Evolutionary conservation across 1,284 basidiomycete genomes (phyloP).

Genomic region (Microbotryomycetes sp.): DNA sequence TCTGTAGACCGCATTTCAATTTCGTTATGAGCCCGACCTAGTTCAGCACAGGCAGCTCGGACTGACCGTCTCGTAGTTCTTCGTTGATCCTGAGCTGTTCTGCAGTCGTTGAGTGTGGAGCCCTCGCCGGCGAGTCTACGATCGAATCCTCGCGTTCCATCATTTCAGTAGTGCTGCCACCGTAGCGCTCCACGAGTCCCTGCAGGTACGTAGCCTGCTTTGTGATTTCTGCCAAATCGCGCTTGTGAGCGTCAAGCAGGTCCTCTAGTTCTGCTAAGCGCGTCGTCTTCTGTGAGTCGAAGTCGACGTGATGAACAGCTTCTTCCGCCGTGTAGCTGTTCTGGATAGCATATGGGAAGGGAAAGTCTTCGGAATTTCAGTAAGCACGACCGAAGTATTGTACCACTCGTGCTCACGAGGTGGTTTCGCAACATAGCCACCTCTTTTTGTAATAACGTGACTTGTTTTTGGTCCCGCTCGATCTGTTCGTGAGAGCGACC

Average conservation of each 20-base stretch:
- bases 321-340: conserved; percentile 37
- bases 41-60: not conserved
- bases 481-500: conserved; percentile 11
- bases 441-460: conserved; percentile 33
- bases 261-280: conserved; percentile 38
- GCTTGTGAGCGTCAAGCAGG: conserved; percentile 33
- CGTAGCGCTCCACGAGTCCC: conserved; percentile 29
- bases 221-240: conserved; percentile 30
- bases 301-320: conserved; percentile 32
- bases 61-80: conserved; percentile 29
- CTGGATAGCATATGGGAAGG: conserved; percentile 32
- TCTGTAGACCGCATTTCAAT: conserved; percentile 13
- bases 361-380: conserved; percentile 6
- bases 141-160: conserved; percentile 17
- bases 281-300: conserved; percentile 37
- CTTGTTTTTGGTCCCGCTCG: conserved; percentile 29
- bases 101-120: conserved; percentile 3
- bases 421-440: conserved; percentile 36
- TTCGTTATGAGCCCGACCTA: too few species aligned
- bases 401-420: conserved; percentile 23
- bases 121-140: not conserved
- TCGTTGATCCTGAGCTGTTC: conserved; percentile 31
- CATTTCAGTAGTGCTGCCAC: conserved; percentile 31
- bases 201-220: conserved; percentile 27
- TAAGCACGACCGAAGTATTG: conserved; percentile 10